Conservation (phyloP, 495 filamentous ascomycete genomes). For the Sphaerosporella brunnea region DNA sequence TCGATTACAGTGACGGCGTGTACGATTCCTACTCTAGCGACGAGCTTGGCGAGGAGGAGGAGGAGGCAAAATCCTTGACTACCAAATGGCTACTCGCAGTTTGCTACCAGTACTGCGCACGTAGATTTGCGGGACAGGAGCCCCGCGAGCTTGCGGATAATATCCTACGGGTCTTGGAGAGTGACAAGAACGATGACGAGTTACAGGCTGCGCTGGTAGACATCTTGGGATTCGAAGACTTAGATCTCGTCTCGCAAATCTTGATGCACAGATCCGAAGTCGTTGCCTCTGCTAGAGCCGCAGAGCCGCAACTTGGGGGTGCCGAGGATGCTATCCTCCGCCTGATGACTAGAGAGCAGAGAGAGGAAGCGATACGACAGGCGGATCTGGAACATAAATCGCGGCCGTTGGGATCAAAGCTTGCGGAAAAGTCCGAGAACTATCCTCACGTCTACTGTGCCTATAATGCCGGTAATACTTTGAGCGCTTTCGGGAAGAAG, state of each 20-base stretch:
- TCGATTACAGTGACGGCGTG: conserved; percentile 8
- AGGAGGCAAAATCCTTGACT: conserved; percentile 32
- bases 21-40: conserved; percentile 29
- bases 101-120: conserved; percentile 27
- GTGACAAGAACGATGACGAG: conserved; percentile 55
- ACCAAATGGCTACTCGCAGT: conserved; percentile 49
- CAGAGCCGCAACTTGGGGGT: conserved; percentile 8
- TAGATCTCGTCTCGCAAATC: conserved; percentile 75
- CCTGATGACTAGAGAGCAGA: conserved; percentile 55
- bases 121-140: background rate
- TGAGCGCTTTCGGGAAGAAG: conserved; percentile 55
- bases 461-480: conserved; percentile 63
- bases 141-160: conserved; percentile 13
- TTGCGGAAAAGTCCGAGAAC: conserved; percentile 30
- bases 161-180: conserved; percentile 40
- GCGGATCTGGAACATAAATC: conserved; percentile 72
- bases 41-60: conserved; percentile 42
- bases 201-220: conserved; percentile 81
- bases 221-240: conserved; percentile 75
- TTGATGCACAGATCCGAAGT: conserved; percentile 56
- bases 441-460: conserved; percentile 89
- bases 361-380: conserved; percentile 54
- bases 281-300: conserved; percentile 20
- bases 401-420: conserved; percentile 42
- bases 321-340: conserved; percentile 38